phyloP scores from a whole-genome alignment of 208 protist species.

The Trypanosoma cruzi region DNA sequence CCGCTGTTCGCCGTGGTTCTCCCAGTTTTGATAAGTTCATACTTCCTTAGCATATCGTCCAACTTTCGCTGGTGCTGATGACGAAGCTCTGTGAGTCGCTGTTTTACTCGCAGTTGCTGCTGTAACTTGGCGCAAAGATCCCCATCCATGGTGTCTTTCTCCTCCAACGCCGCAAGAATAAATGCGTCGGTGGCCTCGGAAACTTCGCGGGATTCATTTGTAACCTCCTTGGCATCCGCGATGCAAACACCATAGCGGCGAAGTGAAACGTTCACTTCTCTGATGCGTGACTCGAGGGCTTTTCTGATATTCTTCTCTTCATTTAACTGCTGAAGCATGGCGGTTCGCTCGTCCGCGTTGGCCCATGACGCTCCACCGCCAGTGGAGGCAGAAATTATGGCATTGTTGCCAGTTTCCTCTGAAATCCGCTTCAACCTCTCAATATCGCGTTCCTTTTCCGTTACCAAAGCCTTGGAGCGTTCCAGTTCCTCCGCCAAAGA shows the following conservation, averaged over 20 bases:
- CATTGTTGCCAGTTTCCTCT: conserved; percentile 50
- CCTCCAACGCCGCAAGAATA: conserved; percentile 67
- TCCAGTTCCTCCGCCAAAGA: conserved; percentile 77
- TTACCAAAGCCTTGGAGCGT: conserved; percentile 41
- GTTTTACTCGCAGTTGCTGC: conserved; percentile 89
- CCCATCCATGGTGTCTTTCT: conserved; percentile 60
- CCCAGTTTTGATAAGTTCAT: conserved; percentile 88
- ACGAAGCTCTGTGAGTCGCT: conserved; percentile 78
- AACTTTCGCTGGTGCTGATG: conserved; percentile 87
- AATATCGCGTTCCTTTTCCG: conserved; percentile 77
- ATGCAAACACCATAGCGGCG: conserved; percentile 86
- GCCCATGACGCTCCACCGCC: conserved; percentile 11
- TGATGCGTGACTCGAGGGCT: conserved; percentile 66
- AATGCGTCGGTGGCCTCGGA: conserved; percentile 48
- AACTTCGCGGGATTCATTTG: conserved; percentile 13
- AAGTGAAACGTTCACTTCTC: conserved; percentile 81
- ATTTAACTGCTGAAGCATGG: conserved; percentile 56
- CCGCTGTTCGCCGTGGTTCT: conserved; percentile 51
- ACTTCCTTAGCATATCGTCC: conserved; percentile 86
- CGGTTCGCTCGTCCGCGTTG: conserved; percentile 34
- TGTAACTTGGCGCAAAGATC: conserved; percentile 82
- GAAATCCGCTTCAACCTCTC: conserved; percentile 81
- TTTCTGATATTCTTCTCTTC: conserved; percentile 46
- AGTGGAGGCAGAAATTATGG: conserved; percentile 2
- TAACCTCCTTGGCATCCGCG: conserved; percentile 41